Evolutionary conservation across 768 basidiomycete genomes (phyloP).

Genomic region (Panus rudis): DNA sequence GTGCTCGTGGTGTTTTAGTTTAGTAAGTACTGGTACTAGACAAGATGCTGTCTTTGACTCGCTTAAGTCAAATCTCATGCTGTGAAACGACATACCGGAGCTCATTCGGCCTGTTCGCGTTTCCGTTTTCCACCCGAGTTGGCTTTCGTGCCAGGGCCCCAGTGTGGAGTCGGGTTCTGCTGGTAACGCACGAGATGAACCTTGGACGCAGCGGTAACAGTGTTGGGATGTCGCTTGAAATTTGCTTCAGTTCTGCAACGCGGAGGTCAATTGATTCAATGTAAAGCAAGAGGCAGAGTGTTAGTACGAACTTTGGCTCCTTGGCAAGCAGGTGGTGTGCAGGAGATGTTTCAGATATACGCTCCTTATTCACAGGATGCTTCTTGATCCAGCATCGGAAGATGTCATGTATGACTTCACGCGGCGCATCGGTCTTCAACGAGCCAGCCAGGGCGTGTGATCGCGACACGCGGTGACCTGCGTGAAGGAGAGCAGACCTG

Average conservation of each 20-base stretch:
- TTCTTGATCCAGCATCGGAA: constrained; percentile 79
- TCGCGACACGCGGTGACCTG: constrained; percentile 76
- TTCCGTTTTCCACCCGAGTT: constrained; percentile 36
- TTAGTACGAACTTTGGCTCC: constrained; percentile 53
- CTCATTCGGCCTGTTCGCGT: too few relatives aligned
- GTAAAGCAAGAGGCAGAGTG: neutral
- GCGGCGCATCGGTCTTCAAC: constrained; percentile 80
- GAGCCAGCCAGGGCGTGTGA: constrained; percentile 89
- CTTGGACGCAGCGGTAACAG: constrained; percentile 50
- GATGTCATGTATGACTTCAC: constrained; percentile 69
- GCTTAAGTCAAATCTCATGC: too few relatives aligned
- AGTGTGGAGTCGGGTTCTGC: constrained; percentile 82
- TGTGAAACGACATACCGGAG: too few relatives aligned
- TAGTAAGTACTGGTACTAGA: too few relatives aligned
- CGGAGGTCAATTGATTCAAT: neutral
- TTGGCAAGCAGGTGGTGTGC: constrained; percentile 61
- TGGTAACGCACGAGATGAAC: constrained; percentile 86
- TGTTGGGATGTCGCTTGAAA: constrained; percentile 68
- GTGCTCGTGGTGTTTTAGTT: too few relatives aligned
- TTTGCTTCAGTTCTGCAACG: constrained; percentile 50
- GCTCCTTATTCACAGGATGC: constrained; percentile 80
- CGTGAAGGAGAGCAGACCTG: constrained; percentile 87
- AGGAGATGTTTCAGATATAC: constrained; percentile 70
- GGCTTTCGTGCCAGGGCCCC: constrained; percentile 83
- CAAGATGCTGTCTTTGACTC: too few relatives aligned